Percentiles rank a stretch among this genome's conserved stretches.
Conservation (phyloP, 306 rosid species). For the Dryas alaskensis region DNA sequence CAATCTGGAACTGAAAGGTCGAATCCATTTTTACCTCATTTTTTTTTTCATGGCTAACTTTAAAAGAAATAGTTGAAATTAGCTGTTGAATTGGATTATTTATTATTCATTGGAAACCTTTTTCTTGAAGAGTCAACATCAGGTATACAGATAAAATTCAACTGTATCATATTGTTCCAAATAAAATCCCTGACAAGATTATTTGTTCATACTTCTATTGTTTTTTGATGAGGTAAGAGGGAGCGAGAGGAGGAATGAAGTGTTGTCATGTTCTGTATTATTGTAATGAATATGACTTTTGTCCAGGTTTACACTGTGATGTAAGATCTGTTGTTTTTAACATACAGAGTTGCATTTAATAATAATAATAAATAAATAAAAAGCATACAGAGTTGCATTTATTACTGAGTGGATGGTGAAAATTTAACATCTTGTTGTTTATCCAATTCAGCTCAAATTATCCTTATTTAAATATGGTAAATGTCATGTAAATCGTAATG, state of each 20-base stretch:
- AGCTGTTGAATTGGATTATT: conserved; percentile 26
- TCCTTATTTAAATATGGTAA: no score
- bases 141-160: conserved; percentile 40
- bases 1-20: conserved; percentile 27
- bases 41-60: conserved; percentile 20
- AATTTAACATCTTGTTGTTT: background rate
- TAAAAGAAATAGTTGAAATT: conserved; percentile 31
- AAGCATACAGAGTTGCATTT: background rate
- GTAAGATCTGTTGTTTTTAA: conserved; percentile 25
- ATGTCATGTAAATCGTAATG: background rate
- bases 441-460: background rate
- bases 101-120: conserved; percentile 20
- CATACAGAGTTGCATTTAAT: background rate
- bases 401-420: background rate
- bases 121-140: conserved; percentile 30
- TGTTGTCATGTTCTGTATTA: conserved; percentile 24
- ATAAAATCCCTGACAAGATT: conserved; percentile 30
- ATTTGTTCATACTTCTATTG: conserved; percentile 44
- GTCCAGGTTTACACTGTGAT: background rate
- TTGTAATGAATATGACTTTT: conserved; percentile 6
- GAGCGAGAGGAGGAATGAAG: background rate
- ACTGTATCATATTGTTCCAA: conserved; percentile 29
- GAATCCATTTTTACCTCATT: conserved; percentile 26
- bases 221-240: conserved; percentile 12
- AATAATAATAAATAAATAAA: no score